These are phyloP conservation scores for Triangularia setosa DNA, from an alignment of 2,329 filamentous ascomycete genomes.

Conservation along the genomic window DNA sequence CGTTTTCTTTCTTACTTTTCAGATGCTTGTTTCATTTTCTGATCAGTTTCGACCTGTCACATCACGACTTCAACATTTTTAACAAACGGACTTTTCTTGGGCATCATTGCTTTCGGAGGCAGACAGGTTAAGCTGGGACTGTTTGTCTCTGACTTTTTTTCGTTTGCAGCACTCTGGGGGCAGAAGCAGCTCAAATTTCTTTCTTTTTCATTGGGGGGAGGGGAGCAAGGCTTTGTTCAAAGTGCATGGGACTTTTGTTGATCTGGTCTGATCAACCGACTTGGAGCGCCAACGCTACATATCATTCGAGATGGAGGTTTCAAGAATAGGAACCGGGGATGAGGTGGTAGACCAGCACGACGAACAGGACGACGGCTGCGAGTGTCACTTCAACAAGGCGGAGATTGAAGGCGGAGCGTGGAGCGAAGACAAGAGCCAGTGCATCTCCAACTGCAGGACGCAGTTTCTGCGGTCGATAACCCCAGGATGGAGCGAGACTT, in stretches of 20 bases:
- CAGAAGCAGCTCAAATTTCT: constrained; percentile 1
- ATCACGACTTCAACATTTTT: neutral
- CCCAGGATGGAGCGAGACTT: constrained; percentile 25
- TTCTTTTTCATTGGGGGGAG: neutral
- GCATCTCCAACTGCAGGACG: constrained; percentile 34
- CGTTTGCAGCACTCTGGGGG: neutral
- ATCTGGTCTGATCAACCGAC: neutral
- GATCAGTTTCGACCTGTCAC: neutral
- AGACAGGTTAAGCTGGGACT: neutral
- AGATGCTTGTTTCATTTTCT: neutral
- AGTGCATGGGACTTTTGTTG: neutral
- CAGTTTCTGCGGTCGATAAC: constrained; percentile 32
- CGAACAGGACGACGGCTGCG: constrained; percentile 7
- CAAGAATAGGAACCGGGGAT: neutral
- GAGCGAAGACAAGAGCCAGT: constrained; percentile 32
- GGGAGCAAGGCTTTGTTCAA: neutral
- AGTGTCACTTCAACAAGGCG: constrained; percentile 22
- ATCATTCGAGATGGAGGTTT: constrained; percentile 8
- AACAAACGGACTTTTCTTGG: neutral
- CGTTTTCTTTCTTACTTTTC: constrained; percentile 1
- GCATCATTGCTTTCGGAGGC: neutral
- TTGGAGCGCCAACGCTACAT: neutral
- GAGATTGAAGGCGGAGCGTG: constrained; percentile 21
- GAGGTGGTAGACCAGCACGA: neutral
- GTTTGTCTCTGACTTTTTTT: neutral